These are phyloP conservation scores for Setaria italica DNA, from an alignment of 202 grass and related monocot genomes.

Conservation along the genomic window DNA sequence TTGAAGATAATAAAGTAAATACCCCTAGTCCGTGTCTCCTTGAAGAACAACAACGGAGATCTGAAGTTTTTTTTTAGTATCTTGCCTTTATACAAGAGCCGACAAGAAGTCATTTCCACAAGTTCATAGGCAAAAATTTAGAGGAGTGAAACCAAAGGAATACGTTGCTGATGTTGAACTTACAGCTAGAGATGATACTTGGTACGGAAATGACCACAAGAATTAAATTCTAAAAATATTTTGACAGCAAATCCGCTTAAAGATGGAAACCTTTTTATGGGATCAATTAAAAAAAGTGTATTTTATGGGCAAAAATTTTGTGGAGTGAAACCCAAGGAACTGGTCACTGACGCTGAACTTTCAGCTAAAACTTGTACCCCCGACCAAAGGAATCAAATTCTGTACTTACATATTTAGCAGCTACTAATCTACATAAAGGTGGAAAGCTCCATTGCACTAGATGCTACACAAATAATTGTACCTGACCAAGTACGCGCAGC, in stretches of 20 bases:
- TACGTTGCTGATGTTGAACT: background rate
- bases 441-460: background rate
- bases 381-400: background rate
- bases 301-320: background rate
- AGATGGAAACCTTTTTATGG: background rate
- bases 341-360: background rate
- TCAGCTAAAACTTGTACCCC: constrained; percentile 10
- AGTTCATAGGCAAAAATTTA: background rate
- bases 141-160: background rate
- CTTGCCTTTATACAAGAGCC: background rate
- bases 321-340: constrained; percentile 21
- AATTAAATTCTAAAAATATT: background rate
- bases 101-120: background rate
- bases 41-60: background rate
- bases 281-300: background rate
- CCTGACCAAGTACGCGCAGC: background rate
- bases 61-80: background rate
- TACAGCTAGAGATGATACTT: background rate
- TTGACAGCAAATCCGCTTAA: background rate
- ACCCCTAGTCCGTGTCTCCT: background rate
- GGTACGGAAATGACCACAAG: background rate
- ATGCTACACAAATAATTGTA: background rate
- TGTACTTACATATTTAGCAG: background rate
- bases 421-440: background rate
- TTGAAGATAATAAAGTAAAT: background rate